Evolutionary conservation across 345 rosid species (phyloP), one percentile per base, ranked within the genome.

Genomic region (Salix suchowensis): DNA sequence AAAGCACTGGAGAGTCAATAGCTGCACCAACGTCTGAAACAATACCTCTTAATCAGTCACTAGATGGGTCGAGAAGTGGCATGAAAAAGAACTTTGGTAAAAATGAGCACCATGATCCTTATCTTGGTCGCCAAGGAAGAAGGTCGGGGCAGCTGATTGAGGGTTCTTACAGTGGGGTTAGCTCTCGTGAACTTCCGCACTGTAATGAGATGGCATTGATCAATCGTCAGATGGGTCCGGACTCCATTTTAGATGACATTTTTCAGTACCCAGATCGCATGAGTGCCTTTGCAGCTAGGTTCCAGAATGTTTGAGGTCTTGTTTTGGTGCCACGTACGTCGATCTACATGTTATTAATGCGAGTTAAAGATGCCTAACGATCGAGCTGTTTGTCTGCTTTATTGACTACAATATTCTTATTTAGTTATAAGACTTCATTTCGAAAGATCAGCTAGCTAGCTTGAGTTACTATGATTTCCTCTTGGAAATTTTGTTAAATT

Each of bases 191-290:
- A 19, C 26, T 15, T n/a, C 36, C 70, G 15, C 69, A 77, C 50
- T 54, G 34, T 10, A 61, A 52, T 12, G 74, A 74, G 65, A 1
- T 71, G 73, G 74, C 79, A 67, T 4, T 58, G 44, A 21, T 30
- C 15, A 78, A 79, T 58, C 65, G 67, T 69, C 87, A 72, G 48
- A 58, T 81, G 69, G 72, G 80, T 68, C 36, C 75, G 7, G 86
- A 80, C 15, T 77, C 78, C 24, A 65, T 74, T 14, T 36, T 82
- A 46, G 88, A 81, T 69, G 88, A 88, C 71, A 68, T 77, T 67
- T 81, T 76, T 68, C 88, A 81, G 60, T 74, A 83, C 78, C 86
- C 81, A 34, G 88, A 88, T 65, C 48, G 81, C 10, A 34, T 75
- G 81, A 72, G 66, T 69, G 76, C 81, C 24, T 81, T 74, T 40